Evolutionary conservation across 805 yeast genomes (phyloP), one percentile per base, ranked within the genome.

Genomic region (Ogataea sp.): DNA sequence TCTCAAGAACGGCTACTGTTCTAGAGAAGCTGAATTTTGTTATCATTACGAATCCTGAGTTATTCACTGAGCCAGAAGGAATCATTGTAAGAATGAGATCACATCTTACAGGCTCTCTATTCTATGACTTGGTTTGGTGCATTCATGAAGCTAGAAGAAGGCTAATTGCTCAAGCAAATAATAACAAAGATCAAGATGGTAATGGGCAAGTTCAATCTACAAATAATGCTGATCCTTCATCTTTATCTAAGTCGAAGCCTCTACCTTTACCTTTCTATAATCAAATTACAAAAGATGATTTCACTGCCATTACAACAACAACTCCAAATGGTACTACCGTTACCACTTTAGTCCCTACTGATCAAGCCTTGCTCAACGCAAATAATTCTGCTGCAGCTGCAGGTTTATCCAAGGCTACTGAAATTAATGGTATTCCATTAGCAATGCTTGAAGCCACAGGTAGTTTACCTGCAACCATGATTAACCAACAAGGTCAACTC

Each of bases 281-380:
- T 53, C 96, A 88, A 58, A 88, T 88, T 53, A 83, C 89, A 24
- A 80, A 78, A 50, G 96, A 88, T 56, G 90, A 86, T 56, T 88
- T 86, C 63, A 82, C 81, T 37, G 81, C 96, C 0, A 77, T 83
- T 24, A 81, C 88, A 1, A 78, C 86, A 2, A 88, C 95, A 0
- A 83, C 95, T 0, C 95, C 96, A 1, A 85, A 85, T 48, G 97
- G 97, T 40, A 88, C 96, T 0, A 85, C 96, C 0, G 72, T 87
- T 18, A 88, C 96, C 1, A 87, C 89, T 0, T 70, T 88, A 47
- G 89, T 86, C 1, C 96, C 96, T 2, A 86, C 95, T 0, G 83
- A 82, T 53, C 76, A 75, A 43, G 93, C 94, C 0, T 68, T 84
- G 63, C 62, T 62, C 24, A 74, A 72, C 40, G 85, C 85, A 1